Evolutionary conservation across 2,329 filamentous ascomycete genomes (phyloP).

Genomic region (Aspergillus jensenii): DNA sequence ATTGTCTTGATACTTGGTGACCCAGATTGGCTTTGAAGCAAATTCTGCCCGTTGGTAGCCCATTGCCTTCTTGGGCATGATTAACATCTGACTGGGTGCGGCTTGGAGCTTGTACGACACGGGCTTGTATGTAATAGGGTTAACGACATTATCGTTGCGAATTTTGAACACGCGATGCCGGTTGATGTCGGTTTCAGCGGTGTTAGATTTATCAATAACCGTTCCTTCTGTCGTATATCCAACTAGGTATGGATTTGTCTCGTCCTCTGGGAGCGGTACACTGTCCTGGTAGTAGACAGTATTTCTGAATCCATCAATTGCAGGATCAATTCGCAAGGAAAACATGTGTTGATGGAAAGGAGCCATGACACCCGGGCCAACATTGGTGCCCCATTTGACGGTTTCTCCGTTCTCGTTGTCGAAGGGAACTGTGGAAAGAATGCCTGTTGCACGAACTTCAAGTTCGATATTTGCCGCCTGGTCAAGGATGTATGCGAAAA

Average conservation of each 20-base stretch:
- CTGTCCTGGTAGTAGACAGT: conserved; percentile 59
- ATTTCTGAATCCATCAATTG: conserved; percentile 58
- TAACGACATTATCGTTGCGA: conserved; percentile 52
- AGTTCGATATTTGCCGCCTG: conserved; percentile 67
- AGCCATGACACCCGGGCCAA: conserved; percentile 68
- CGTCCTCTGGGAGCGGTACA: conserved; percentile 59
- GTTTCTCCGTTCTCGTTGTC: conserved; percentile 59
- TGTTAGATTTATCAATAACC: conserved; percentile 46
- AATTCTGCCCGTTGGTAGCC: conserved; percentile 55
- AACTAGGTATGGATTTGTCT: conserved; percentile 51
- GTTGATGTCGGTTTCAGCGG: conserved; percentile 50
- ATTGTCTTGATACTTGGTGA: conserved; percentile 54
- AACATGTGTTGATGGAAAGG: conserved; percentile 77
- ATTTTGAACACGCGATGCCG: conserved; percentile 60
- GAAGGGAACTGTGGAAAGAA: conserved; percentile 66
- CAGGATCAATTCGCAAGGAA: conserved; percentile 64
- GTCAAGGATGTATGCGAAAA: conserved; percentile 70
- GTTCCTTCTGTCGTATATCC: conserved; percentile 53
- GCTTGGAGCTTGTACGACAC: conserved; percentile 59
- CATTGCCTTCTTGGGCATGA: conserved; percentile 50
- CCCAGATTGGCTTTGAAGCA: conserved; percentile 56
- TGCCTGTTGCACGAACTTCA: conserved; percentile 68
- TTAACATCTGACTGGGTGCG: conserved; percentile 59
- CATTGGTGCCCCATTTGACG: conserved; percentile 67
- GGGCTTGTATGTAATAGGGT: conserved; percentile 55